phyloP scores from a whole-genome alignment of 345 rosid genomes.

The Gossypioides kirkii region DNA sequence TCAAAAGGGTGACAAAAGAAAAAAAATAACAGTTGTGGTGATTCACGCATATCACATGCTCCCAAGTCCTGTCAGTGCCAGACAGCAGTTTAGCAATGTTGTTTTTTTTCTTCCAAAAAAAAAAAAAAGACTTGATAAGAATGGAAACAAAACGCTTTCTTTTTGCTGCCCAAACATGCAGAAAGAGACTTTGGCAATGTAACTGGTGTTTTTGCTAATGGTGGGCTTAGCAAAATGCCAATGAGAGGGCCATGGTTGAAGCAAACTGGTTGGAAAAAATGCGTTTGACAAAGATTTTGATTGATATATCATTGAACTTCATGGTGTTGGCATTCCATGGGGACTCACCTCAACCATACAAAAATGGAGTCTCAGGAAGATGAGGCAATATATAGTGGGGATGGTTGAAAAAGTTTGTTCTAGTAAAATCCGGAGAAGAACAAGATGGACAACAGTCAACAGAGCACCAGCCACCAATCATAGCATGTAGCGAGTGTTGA shows the following conservation, averaged over 20 bases:
- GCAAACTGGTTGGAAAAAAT: neutral
- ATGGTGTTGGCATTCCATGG: neutral
- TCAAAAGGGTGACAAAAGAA: neutral
- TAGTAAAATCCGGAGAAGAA: neutral
- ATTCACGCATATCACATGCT: constrained; percentile 12
- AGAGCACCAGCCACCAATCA: neutral
- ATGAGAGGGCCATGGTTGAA: no score
- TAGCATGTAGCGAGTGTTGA: neutral
- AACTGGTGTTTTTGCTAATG: no score
- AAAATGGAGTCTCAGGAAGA: no score
- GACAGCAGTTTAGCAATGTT: neutral
- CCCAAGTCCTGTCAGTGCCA: neutral
- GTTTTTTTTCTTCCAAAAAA: neutral
- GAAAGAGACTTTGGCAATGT: constrained; percentile 5
- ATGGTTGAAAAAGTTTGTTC: neutral
- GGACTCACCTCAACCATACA: neutral
- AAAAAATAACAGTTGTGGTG: neutral
- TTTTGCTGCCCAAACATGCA: neutral
- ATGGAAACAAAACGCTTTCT: neutral
- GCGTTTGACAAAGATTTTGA: neutral
- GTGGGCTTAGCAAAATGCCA: no score
- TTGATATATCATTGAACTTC: neutral
- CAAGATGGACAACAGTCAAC: neutral
- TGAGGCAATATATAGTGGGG: neutral
- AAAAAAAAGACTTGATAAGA: neutral